These are phyloP conservation scores for Acidomyces sp. DNA, from an alignment of 495 filamentous ascomycete genomes.

Conservation along the genomic window DNA sequence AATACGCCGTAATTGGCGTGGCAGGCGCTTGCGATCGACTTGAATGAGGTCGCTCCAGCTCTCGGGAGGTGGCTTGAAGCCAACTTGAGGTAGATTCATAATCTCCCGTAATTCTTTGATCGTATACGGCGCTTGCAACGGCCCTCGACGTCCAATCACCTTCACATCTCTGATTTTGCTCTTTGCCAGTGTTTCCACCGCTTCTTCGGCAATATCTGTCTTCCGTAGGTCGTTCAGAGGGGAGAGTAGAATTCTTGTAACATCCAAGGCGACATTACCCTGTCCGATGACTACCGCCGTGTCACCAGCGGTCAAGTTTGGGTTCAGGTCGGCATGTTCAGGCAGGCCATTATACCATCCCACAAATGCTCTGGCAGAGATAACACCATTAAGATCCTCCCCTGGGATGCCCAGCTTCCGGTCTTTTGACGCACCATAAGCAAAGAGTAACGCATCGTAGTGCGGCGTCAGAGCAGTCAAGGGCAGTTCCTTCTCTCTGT, in stretches of 20 bases:
- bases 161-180: constrained; percentile 69
- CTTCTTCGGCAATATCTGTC: constrained; percentile 79
- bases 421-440: constrained; percentile 83
- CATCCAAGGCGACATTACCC: constrained; percentile 91
- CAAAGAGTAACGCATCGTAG: constrained; percentile 85
- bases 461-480: constrained; percentile 58
- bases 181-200: constrained; percentile 55
- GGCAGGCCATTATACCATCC: constrained; percentile 98
- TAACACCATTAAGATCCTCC: constrained; percentile 64
- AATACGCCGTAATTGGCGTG: constrained; percentile 60
- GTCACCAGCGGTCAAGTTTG: constrained; percentile 64
- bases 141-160: constrained; percentile 75
- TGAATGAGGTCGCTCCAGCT: constrained; percentile 41
- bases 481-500: constrained; percentile 40
- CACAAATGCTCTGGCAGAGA: constrained; percentile 86
- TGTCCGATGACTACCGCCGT: constrained; percentile 84
- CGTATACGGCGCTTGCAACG: constrained; percentile 72
- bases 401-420: constrained; percentile 64
- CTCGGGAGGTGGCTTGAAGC: constrained; percentile 54
- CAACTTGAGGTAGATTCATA: constrained; percentile 58
- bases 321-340: constrained; percentile 61
- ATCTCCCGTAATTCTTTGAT: constrained; percentile 87
- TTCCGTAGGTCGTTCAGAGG: constrained; percentile 55
- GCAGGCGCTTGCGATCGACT: constrained; percentile 45
- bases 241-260: constrained; percentile 73